Evolutionary conservation across 2,329 filamentous ascomycete genomes (phyloP), one percentile per base, ranked within the genome.

Genomic region (Blastomyces parvus): DNA sequence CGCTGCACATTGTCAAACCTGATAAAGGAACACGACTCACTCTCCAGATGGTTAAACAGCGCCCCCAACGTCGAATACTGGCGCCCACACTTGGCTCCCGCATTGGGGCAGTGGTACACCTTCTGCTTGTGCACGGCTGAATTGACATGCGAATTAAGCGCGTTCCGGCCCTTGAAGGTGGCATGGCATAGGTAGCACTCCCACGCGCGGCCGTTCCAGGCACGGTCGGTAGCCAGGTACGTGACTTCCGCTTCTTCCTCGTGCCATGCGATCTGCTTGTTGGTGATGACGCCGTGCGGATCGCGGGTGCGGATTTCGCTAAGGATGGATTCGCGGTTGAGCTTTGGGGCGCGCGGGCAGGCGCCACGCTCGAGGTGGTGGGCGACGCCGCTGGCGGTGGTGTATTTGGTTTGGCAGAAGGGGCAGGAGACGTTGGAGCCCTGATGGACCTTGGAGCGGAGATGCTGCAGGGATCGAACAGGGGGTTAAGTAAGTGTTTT

Each of bases 331-430:
- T 83, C 78, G 11, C 81, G 80, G 68, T 82, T 79, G 1, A 86
- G 53, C 2, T 66, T 62, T 0, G 70, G 73, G 0, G 82, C 81
- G 0, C 71, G 70, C 0, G 78, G 77, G 60, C 85, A 88, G 0
- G 76, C 71, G n/a, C 81, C 81, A 0, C 68, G 72, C 66, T 88
- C 86, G 0, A 88, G 71, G 65, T 88, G 83, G 69, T 85, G 77
- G 0, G 75, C 69, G 4, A 87, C 66, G 3, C 83, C 85, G 0
- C 80, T 83, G 1, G 84, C 83, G 0, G 81, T 80, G 11, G 78
- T 73, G 65, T 77, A 83, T 2, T 9, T 36, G 1, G 57, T 64
- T 44, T 74, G 69, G 72, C 86, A 88, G 68, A 84, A 87, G 0
- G 82, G 84, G 60, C 86, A 88, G 0, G 52, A 0, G 8, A 85